Evolutionary conservation across 139 green algal species (phyloP).

Genomic region (Dunaliella sp.): DNA sequence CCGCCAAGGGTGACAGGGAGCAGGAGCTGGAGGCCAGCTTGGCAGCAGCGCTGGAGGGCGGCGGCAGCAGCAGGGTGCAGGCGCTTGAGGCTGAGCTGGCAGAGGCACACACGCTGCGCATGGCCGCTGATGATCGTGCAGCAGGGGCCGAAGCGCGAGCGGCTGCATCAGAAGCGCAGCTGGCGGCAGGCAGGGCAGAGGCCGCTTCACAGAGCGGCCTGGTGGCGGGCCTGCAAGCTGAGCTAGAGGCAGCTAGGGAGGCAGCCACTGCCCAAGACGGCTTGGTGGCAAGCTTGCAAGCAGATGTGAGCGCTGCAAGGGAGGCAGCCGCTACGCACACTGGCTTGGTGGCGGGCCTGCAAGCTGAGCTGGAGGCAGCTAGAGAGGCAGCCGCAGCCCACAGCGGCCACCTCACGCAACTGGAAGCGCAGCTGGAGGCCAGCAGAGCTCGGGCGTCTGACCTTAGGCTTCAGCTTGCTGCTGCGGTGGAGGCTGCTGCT

Average conservation of each 20-base stretch:
- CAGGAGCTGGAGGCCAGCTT: not conserved
- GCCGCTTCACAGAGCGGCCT: not conserved
- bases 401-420: no score
- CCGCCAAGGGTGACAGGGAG: not conserved
- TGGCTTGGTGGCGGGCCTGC: not conserved
- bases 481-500: not conserved
- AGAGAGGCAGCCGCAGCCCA: no score
- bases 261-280: no score
- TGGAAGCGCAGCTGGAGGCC: no score
- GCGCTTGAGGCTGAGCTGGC: not conserved
- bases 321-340: not conserved
- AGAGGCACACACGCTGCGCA: not conserved
- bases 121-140: not conserved
- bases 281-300: no score
- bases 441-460: no score
- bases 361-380: no score
- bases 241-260: no score
- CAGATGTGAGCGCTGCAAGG: no score
- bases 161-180: not conserved
- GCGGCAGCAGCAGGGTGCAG: not conserved
- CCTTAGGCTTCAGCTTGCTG: not conserved
- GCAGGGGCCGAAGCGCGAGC: not conserved
- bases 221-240: not conserved
- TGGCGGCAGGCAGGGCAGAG: not conserved
- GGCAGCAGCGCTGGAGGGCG: not conserved